Evolutionary conservation across 2,329 filamentous ascomycete species (phyloP).

Genomic region (Emmonsia crescens): DNA sequence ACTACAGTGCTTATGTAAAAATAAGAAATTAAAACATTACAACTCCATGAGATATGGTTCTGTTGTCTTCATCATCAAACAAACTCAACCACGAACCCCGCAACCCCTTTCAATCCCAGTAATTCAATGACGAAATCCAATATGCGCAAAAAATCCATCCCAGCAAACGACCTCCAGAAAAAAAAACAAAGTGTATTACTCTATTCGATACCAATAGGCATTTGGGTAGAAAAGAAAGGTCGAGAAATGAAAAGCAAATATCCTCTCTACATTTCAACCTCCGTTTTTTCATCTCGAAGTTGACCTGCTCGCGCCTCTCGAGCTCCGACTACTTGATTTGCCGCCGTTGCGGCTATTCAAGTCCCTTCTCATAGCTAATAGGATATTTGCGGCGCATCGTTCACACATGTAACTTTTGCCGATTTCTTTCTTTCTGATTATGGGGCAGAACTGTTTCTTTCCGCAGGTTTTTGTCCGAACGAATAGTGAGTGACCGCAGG

Average conservation of each 20-base stretch:
- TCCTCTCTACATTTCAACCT: not conserved
- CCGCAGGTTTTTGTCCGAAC: conserved; percentile 12
- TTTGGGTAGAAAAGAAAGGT: not conserved
- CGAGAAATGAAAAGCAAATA: not conserved
- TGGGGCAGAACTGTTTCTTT: conserved; percentile 12
- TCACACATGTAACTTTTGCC: conserved; percentile 10
- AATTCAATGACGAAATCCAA: not conserved
- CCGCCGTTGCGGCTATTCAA: not conserved
- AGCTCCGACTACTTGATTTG: not conserved
- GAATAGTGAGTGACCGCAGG: conserved; percentile 11
- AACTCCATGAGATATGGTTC: not conserved
- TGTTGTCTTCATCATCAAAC: not conserved
- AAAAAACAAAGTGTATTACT: not conserved
- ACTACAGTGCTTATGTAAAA: not conserved
- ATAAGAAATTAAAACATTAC: not conserved
- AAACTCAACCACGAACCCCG: not conserved
- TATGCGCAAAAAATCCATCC: not conserved
- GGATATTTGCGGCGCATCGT: conserved; percentile 10
- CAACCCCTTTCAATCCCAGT: not conserved
- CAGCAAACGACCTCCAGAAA: not conserved
- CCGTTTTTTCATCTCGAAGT: not conserved
- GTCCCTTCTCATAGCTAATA: conserved; percentile 8
- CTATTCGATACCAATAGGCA: not conserved
- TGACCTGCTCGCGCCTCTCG: not conserved
- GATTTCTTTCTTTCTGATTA: conserved; percentile 4